Evolutionary conservation across 192 early-diverging fungal genomes (phyloP).

Genomic region (Umbelopsis sp.): DNA sequence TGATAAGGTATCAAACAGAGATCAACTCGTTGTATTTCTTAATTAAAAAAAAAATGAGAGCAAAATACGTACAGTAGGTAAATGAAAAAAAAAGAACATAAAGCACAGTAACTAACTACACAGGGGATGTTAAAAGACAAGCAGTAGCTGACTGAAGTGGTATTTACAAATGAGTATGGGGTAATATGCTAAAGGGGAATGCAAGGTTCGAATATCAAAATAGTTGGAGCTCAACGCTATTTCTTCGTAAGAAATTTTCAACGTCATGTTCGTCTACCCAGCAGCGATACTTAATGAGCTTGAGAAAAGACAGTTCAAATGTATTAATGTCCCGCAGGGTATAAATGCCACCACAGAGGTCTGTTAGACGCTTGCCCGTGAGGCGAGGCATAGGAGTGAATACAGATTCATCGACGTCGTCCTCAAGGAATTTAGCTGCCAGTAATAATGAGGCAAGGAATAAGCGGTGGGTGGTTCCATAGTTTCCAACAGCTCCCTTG

Average conservation of each 20-base stretch:
- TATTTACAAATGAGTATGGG: neutral
- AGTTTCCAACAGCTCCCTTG: slow-evolving; percentile 26
- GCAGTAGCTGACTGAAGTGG: neutral
- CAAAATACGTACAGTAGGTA: slow-evolving; percentile 6
- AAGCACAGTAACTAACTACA: neutral
- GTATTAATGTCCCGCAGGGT: slow-evolving; percentile 26
- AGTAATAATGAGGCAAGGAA: slow-evolving; percentile 30
- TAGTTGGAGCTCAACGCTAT: slow-evolving; percentile 26
- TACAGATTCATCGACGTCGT: neutral
- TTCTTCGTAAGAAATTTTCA: slow-evolving; percentile 24
- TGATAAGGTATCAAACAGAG: neutral
- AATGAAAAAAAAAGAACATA: neutral
- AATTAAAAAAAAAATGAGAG: neutral
- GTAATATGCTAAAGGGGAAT: neutral
- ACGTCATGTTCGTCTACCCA: slow-evolving; percentile 33
- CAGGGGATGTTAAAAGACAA: neutral
- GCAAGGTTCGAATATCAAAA: neutral
- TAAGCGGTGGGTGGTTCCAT: slow-evolving; percentile 33
- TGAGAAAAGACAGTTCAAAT: slow-evolving; percentile 32
- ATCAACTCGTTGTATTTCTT: slow-evolving; percentile 10
- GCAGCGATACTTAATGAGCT: slow-evolving; percentile 29
- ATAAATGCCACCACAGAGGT: slow-evolving; percentile 29
- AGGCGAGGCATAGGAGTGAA: slow-evolving; percentile 8
- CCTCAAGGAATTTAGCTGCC: slow-evolving; percentile 30
- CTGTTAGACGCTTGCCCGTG: slow-evolving; percentile 23